These are phyloP conservation scores for Debaryomyces fabryi DNA, from an alignment of 1,139 yeast genomes.

Conservation along the genomic window DNA sequence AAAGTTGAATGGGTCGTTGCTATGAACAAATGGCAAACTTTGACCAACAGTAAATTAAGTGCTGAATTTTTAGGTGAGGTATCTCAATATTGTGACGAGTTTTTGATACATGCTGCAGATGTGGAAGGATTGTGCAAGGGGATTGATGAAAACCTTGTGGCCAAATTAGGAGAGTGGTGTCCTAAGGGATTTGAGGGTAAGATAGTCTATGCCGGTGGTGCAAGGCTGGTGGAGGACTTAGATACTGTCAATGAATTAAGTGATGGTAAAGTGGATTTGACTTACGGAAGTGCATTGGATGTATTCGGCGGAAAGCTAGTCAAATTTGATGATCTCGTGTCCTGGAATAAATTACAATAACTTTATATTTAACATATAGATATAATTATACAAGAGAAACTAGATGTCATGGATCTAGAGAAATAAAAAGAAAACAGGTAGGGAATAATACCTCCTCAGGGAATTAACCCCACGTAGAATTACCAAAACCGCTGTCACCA, in stretches of 20 bases:
- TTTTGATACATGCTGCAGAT: slow-evolving; percentile 95
- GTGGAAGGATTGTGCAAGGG: slow-evolving; percentile 97
- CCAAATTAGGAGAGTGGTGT: slow-evolving; percentile 77
- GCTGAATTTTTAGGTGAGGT: slow-evolving; percentile 55
- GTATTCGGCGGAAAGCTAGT: slow-evolving; percentile 90
- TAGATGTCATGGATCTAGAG: background rate
- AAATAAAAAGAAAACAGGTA: background rate
- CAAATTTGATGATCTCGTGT: slow-evolving; percentile 68
- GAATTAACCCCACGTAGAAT: slow-evolving; percentile 28
- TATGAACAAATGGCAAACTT: slow-evolving; percentile 94
- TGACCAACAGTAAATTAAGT: slow-evolving; percentile 65
- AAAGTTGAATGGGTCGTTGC: slow-evolving; percentile 79
- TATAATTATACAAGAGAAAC: slow-evolving; percentile 5
- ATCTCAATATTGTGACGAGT: slow-evolving; percentile 75
- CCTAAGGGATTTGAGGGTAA: slow-evolving; percentile 58
- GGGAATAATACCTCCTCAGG: background rate
- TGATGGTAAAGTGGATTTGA: slow-evolving; percentile 81
- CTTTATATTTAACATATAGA: slow-evolving; percentile 5
- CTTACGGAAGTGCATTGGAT: slow-evolving; percentile 91
- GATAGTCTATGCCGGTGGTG: slow-evolving; percentile 97
- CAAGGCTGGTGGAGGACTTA: slow-evolving; percentile 71
- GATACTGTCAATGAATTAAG: slow-evolving; percentile 66
- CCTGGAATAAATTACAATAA: slow-evolving; percentile 56
- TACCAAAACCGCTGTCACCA: slow-evolving; percentile 49
- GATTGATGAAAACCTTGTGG: slow-evolving; percentile 77